A percentile compares a stretch with the other conserved stretches of the same genome.
Evolutionary conservation across 805 yeast genomes (phyloP).

Genomic region (Candida chauliodis): DNA sequence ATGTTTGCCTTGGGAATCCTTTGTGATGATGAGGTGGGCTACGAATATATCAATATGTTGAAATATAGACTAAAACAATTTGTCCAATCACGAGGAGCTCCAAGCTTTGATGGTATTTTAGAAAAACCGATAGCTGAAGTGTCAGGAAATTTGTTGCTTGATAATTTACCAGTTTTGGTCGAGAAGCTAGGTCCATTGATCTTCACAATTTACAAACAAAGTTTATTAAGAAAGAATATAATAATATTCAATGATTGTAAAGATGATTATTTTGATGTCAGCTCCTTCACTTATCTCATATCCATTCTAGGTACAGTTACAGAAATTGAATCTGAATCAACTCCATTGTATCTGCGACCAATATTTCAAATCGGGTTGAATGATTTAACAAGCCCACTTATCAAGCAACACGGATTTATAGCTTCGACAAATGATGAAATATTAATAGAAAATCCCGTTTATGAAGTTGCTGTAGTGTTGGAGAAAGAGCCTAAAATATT

Average conservation of each 20-base stretch:
- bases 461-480: constrained; percentile 41
- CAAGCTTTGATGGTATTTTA: constrained; percentile 17
- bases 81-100: constrained; percentile 15
- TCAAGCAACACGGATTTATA: constrained; percentile 36
- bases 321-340: constrained; percentile 32
- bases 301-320: constrained; percentile 41
- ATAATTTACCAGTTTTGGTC: constrained; percentile 42
- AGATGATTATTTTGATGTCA: constrained; percentile 10
- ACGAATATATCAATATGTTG: constrained; percentile 32
- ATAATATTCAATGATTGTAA: constrained; percentile 37
- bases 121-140: constrained; percentile 10
- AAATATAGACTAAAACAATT: constrained; percentile 23
- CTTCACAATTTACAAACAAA: constrained; percentile 61
- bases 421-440: constrained; percentile 70
- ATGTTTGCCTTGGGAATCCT: constrained; percentile 40
- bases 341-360: constrained; percentile 37
- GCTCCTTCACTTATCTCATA: constrained; percentile 55
- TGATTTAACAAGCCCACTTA: constrained; percentile 38
- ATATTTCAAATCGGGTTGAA: constrained; percentile 62
- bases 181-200: constrained; percentile 60
- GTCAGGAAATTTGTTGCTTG: constrained; percentile 38
- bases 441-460: constrained; percentile 48
- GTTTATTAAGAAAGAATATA: constrained; percentile 55
- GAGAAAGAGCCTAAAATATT: constrained; percentile 15
- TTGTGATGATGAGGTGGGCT: constrained; percentile 33